Conservation (phyloP, 257 asterid genomes). For the Gentiana straminea region DNA sequence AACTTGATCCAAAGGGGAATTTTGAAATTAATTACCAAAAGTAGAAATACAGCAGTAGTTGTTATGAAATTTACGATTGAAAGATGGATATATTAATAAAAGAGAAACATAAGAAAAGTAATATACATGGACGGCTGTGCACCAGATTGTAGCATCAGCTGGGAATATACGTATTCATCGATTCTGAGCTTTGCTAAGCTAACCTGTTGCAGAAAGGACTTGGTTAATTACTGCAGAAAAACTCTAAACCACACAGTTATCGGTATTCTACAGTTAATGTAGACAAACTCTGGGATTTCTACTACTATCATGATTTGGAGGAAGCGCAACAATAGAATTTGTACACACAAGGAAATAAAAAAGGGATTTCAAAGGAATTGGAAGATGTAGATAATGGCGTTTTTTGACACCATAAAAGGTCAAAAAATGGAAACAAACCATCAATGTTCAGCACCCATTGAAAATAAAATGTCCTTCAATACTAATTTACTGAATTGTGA, state of each 20-base stretch:
- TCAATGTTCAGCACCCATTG: no score
- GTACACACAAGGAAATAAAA: no score
- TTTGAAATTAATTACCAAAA: background rate
- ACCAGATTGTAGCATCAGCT: slow-evolving; percentile 66
- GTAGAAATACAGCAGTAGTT: background rate
- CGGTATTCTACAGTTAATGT: no score
- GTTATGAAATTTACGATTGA: background rate
- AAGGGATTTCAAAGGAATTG: no score
- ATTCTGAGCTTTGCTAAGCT: slow-evolving; percentile 83
- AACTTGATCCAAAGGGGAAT: background rate
- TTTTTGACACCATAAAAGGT: no score
- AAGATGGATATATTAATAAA: background rate
- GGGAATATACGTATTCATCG: slow-evolving; percentile 83
- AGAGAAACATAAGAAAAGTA: background rate
- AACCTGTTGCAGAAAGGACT: slow-evolving; percentile 29
- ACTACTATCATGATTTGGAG: no score
- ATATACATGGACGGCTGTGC: slow-evolving; percentile 39
- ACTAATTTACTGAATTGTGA: no score
- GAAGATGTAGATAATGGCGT: no score
- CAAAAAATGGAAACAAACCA: no score
- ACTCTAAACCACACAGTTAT: background rate
- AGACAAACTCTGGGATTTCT: no score
- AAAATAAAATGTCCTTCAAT: no score
- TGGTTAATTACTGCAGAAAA: background rate
- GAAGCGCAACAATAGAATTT: no score